Evolutionary conservation across 2,329 filamentous ascomycete species (phyloP), one percentile per base, ranked within the genome.

Genomic region (Exophiala oligosperma): DNA sequence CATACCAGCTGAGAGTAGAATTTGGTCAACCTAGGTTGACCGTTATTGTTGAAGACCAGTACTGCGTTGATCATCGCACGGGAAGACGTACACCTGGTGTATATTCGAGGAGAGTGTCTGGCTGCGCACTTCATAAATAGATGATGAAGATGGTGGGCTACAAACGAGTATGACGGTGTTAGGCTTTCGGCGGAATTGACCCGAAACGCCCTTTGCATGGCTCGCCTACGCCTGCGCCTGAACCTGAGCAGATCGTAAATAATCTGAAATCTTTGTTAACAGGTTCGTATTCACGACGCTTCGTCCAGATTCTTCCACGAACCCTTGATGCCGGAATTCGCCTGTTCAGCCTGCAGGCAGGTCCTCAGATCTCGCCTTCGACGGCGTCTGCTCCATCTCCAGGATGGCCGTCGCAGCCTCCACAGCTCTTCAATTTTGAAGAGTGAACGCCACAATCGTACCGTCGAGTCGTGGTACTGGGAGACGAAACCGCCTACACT

Each of bases 1-100:
- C 69, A 77, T 76, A 96, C 93, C 66, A 99, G 86, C 73, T 97
- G 93, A 1, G 93, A 97, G 74, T 99, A 99, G 81, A 99, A 99
- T 71, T 97, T 97, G 68, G 93, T 97, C 73, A 99, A 83, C 56
- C 94, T 89, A 38, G 94, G 93, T 76, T 99, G 93, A 64, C 94
- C 94, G 69, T 93, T 91, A 79, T 96, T 96, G 72, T 99, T 99
- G 81, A 99, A 99, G 73, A 99, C 93, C 66, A 99, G 82, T 62
- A 99, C 93, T 32, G 95, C 94, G 81, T 96, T 99, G 76, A 99
- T 97, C 94, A 99, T 99, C 67, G 64, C 32, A 35, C 32, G 2
- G 32, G 32, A 35, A 6, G 8, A 9, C 2, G 32, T 9, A 35
- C 4, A 9, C 32, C 7, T 35, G 32, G 32, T 8, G 11, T 35